Base-by-base conservation (phyloP, 345 rosid species). In the Isatis tinctoria region DNA sequence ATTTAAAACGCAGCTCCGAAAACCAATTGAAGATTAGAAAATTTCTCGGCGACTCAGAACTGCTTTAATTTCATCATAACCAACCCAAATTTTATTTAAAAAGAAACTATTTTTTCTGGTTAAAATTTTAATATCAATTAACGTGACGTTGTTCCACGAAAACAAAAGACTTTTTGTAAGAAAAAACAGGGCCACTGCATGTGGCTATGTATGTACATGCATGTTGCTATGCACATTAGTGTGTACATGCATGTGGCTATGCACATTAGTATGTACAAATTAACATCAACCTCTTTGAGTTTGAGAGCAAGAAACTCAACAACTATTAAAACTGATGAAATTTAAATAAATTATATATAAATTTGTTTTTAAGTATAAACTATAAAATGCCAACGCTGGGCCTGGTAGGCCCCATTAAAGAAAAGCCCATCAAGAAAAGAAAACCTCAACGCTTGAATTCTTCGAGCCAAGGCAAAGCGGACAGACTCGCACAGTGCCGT, bases 391-490 rank as follows among this genome's bases (percentile, higher is more conserved):
- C 59, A 56, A 8, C 18, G 9, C 0, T 27, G 48, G 58, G 70
- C 52, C 27, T 52, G 8, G 16, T n/a, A 28, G 30, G 43, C 59
- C 74, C 74, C 69, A 60, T 30, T 60, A 40, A n/a, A 26, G 0
- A 48, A 59, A 12, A 69, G 62, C 67, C 78, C 74, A 65, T 78
- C 47, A 90, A 16, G 82, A 78, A 70, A 89, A 83, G 79, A 74
- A 89, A 74, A 91, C 89, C 73, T 91, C 94, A 3, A 91, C 96
- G 78, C 96, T 84, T 11, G 94, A 88, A 51, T 82, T 86, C 68
- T 85, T 87, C 57, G 74, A 67, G 67, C 70, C 62, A 74, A 81
- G 84, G 85, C 98, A 93, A 20, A 91, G 78, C 27, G 98, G 98
- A 86, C 98, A 93, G 20, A 86, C 81, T 14, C 77, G 80, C 14